Evolutionary conservation across 2,329 filamentous ascomycete genomes (phyloP).

Genomic region (Trichoderma atrobrunneum): DNA sequence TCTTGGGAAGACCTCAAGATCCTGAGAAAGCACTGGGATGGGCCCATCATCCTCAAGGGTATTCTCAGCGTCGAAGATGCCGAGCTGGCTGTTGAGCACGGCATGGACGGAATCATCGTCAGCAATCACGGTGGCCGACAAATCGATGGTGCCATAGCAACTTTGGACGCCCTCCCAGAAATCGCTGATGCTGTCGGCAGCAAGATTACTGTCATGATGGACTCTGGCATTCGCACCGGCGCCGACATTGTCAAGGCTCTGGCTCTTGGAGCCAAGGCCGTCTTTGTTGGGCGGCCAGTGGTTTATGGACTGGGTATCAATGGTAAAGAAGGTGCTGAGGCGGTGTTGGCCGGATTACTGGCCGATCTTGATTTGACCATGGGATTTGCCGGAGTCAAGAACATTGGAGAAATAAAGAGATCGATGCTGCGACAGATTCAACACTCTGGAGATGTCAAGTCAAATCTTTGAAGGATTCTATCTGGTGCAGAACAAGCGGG

Average conservation of each 20-base stretch:
- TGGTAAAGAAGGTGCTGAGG: slow-evolving; percentile 52
- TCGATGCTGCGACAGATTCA: slow-evolving; percentile 33
- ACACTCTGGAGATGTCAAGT: slow-evolving; percentile 35
- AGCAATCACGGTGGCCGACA: slow-evolving; percentile 45
- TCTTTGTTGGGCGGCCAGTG: slow-evolving; percentile 44
- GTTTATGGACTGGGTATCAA: slow-evolving; percentile 37
- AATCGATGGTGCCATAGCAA: slow-evolving; percentile 40
- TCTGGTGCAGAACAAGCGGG: not conserved
- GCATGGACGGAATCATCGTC: slow-evolving; percentile 40
- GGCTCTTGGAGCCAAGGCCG: slow-evolving; percentile 40
- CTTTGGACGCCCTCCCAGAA: slow-evolving; percentile 52
- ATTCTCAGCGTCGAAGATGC: slow-evolving; percentile 42
- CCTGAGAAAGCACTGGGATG: slow-evolving; percentile 59
- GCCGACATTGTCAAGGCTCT: slow-evolving; percentile 42
- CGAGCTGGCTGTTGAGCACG: slow-evolving; percentile 35
- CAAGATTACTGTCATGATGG: slow-evolving; percentile 54
- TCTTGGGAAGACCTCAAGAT: slow-evolving; percentile 61
- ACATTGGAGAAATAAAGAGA: slow-evolving; percentile 36
- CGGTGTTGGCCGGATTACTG: slow-evolving; percentile 43
- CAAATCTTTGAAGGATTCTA: slow-evolving; percentile 28
- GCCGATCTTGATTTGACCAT: slow-evolving; percentile 51
- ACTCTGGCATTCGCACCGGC: slow-evolving; percentile 41
- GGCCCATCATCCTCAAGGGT: slow-evolving; percentile 45
- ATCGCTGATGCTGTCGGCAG: slow-evolving; percentile 55
- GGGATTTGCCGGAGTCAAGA: slow-evolving; percentile 51